Percentiles rank a stretch among this genome's conserved stretches.
phyloP scores from a whole-genome alignment of 2,329 filamentous ascomycete genomes.

The Emmonsia crescens region DNA sequence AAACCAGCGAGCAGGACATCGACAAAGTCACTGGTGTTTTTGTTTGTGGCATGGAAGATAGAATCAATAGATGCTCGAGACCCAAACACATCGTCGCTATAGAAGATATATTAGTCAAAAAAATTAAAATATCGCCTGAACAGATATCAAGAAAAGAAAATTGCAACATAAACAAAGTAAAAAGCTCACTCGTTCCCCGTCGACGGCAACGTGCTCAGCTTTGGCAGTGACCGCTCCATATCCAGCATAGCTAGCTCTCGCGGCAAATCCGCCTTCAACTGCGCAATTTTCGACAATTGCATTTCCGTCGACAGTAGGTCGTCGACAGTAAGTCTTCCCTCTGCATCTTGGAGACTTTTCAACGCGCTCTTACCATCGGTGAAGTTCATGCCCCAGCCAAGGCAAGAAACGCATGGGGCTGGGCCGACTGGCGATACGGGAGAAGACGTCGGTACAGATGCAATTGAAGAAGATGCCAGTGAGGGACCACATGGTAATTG shows the following conservation, averaged over 20 bases:
- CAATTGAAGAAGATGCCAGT: constrained; percentile 38
- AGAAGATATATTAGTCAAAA: constrained; percentile 22
- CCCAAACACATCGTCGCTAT: constrained; percentile 52
- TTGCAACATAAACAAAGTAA: not conserved
- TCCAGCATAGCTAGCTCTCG: constrained; percentile 64
- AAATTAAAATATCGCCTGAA: not conserved
- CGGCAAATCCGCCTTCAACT: constrained; percentile 50
- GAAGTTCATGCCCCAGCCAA: constrained; percentile 47
- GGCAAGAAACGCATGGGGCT: constrained; percentile 31
- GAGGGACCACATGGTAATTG: constrained; percentile 41
- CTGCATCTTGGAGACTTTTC: constrained; percentile 24
- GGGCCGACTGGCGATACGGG: constrained; percentile 36
- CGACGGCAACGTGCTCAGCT: constrained; percentile 60
- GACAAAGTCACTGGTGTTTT: constrained; percentile 60
- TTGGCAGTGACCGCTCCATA: constrained; percentile 64
- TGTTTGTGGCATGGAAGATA: constrained; percentile 52
- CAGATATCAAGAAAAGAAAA: not conserved
- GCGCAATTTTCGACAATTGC: constrained; percentile 26
- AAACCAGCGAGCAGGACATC: constrained; percentile 69
- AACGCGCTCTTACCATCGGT: constrained; percentile 39
- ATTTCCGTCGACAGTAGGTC: constrained; percentile 32
- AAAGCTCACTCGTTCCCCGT: constrained; percentile 46
- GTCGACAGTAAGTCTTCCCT: constrained; percentile 26
- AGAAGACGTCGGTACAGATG: constrained; percentile 37
- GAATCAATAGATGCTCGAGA: constrained; percentile 58